Evolutionary conservation across 176 grass and related monocot species (phyloP), one percentile per base, ranked within the genome.

Genomic region (Eleusine coracana): DNA sequence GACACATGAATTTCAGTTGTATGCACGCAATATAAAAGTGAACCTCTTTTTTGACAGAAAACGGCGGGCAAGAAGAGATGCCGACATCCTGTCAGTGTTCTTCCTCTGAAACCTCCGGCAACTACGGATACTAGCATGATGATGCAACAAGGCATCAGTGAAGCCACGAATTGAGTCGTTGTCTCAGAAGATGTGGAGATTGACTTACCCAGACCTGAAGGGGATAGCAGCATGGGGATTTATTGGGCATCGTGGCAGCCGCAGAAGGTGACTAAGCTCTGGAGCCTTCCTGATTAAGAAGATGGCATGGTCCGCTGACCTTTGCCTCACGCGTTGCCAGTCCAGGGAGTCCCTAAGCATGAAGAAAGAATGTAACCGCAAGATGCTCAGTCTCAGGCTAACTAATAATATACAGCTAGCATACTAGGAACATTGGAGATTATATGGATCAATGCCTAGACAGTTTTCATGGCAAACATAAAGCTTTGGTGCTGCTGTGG

Each of bases 21-120:
- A 10, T 49, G 25, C 1, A 28, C 7, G 42, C 1, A 8, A 49
- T 34, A 66, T 66, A 64, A 64, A 54, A 54, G 16, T 6, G 18
- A 29, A 66, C 59, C 59, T 78, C 60, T 66, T 27, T 66, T 78
- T 49, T 5, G 25, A 41, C 64, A 21, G 60, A 78, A 78, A 78
- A 78, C 41, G 27, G 4, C 16, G 42, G 13, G 60, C 76, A 78
- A 78, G 60, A 78, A 65, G 60, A 66, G 59, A 66, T 78, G 60
- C 76, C 27, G 38, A 9, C 75, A 77, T 29, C 25, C 27, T 4
- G 4, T 60, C 25, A 34, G 50, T 66, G 60, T 78, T 78, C 60
- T 78, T 78, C 76, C 23, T 66, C 25, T 63, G 17, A 62, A 45
- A 39, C 38, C 56, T 77, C 12, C 56, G 10, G 55, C 13, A 16